Conservation (phyloP, 257 asterid species). For the Catharanthus roseus region DNA sequence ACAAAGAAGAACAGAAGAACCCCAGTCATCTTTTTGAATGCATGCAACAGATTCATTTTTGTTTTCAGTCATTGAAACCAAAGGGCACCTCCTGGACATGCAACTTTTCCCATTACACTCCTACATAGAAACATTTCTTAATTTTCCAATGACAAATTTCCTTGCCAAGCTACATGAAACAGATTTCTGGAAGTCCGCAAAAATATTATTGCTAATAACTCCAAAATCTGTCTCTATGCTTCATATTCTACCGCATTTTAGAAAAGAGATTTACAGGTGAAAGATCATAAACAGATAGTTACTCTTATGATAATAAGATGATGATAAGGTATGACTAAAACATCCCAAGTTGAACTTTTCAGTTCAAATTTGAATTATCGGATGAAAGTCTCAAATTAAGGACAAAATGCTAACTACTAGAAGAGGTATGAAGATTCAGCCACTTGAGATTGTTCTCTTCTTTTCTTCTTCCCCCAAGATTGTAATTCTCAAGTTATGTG, state of each 20-base stretch:
- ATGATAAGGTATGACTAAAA: background rate
- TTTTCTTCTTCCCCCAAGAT: too few species aligned
- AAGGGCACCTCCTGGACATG: background rate
- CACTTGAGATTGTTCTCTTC: too few species aligned
- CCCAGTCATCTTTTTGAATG: background rate
- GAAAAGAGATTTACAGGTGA: background rate
- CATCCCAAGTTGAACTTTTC: background rate
- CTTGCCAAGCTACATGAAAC: too few species aligned
- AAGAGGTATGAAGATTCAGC: background rate
- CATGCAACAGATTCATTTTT: background rate
- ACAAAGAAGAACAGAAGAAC: background rate
- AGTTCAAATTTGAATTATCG: background rate
- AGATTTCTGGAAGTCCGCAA: too few species aligned
- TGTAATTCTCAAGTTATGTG: too few species aligned
- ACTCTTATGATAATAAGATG: background rate
- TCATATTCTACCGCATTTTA: background rate
- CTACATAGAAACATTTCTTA: background rate
- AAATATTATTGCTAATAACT: too few species aligned
- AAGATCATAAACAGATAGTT: background rate
- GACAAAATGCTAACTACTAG: background rate
- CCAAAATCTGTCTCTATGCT: background rate
- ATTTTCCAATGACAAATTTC: too few species aligned
- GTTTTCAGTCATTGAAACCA: background rate
- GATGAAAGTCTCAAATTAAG: background rate
- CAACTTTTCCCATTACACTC: background rate